Evolutionary conservation across 2,329 filamentous ascomycete genomes (phyloP), one percentile per base, ranked within the genome.

Genomic region (Xylariales sp.): DNA sequence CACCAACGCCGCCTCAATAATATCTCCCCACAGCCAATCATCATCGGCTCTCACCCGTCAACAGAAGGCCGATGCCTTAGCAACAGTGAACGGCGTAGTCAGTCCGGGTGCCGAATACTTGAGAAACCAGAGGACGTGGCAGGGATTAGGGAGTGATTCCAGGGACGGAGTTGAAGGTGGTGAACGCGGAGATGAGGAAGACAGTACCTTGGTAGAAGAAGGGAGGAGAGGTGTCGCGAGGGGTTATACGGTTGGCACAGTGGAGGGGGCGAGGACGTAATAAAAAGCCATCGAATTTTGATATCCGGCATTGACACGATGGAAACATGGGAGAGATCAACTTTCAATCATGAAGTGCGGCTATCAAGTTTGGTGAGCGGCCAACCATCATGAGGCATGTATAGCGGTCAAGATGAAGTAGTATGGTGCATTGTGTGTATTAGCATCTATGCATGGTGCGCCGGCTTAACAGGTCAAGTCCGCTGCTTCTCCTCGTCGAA

Each of bases 41-140:
- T 63, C 68, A 0, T 70, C 68, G 2, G 76, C 80, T 0, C 65
- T 97, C 19, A 72, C 36, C 5, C 10, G 82, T 10, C 81, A 79
- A 58, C 72, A 81, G 52, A 52, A 64, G 41, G 45, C 61, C 40
- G 81, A 84, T 3, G 85, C 95, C 49, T 52, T 97, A 14, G 84
- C 88, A 0, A 82, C 82, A 33, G 80, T 97, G 51, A 91, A 90
- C 38, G 88, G 89, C 5, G 78, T 91, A 1, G 73, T 85, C n/a
- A 97, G 91, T 33, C 93, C 93, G 0, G 93, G 88, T 0, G 93
- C 93, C 1, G 88, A 96, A 60, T 97, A 79, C 52, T 66, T 98
- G 48, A 78, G 84, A 22, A 86, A 84, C 3, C 79, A 90, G 54
- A 70, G 93, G 43, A 95, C 88, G 4, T 98, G 93, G 93, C 85